Evolutionary conservation across 202 grass and related monocot genomes (phyloP), one percentile per base, ranked within the genome.

Genomic region (Alloteropsis angusta): DNA sequence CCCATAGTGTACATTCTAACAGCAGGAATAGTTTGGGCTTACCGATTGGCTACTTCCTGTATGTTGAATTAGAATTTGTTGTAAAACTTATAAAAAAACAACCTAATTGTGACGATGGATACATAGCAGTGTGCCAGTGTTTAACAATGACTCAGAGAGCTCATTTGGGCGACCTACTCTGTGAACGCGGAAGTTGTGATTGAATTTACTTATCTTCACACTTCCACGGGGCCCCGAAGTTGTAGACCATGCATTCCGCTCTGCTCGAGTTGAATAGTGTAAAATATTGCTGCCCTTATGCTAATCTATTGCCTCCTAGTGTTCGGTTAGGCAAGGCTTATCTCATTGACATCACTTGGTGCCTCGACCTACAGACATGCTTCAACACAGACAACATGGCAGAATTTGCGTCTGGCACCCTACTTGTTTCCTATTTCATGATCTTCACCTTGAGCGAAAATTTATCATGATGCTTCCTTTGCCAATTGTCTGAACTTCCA

Each of bases 161-260:
- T 73, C 52, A 87, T 85, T 71, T 78, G 81, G 83, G 72, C 65
- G 79, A 85, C 82, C 91, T 93, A 86, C 81, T 54, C 76, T 79
- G 5, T 26, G 48, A 66, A 55, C 49, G 49, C 44, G 70, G 81
- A 82, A 78, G 75, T 88, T 88, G 82, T 76, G 83, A 71, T 71
- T 77, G 77, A 76, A 85, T 82, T 82, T 82, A 75, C 70, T 83
- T 77, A 36, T 14, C 78, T 69, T 90, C 87, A 85, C 82, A 53
- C 87, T 83, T 90, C 78, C 82, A 76, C 79, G 60, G 83, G 70
- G 16, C 15, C 28, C 70, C 81, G 85, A 85, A 84, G 79, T 83
- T 88, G 63, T 88, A 65, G 85, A 83, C 54, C 84, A 93, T 83
- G 85, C 79, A 73, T 88, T 85, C 68, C 79, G 80, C 78, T 82